Evolutionary conservation across 148 eudicot species (phyloP), one percentile per base, ranked within the genome.

Genomic region (Fagopyrum esculentum): DNA sequence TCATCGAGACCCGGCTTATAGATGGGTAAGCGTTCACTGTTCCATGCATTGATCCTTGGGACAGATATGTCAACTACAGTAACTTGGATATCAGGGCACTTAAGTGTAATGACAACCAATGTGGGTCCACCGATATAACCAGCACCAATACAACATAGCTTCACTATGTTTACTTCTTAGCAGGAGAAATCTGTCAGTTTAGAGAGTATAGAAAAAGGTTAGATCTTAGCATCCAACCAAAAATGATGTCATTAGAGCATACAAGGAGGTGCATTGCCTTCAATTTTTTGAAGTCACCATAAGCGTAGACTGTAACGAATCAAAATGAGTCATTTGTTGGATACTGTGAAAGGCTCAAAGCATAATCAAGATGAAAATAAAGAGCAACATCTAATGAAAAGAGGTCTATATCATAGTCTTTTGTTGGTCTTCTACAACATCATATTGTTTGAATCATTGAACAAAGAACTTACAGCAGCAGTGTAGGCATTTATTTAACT

Each of bases 111-210:
- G 50, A 78, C 81, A 6, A 77, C 81, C 81, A 78, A 74, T 19
- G 81, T 78, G 6, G 81, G 81, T 6, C 81, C 81, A 9, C 81
- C 81, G 55, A 78, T 77, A 66, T 78, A 78, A 12, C 81, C 81
- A 68, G 81, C 81, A 61, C 81, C 81, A 69, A 77, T 68, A 51
- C 69, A 77, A 29, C 78, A 76, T 9, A 76, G 64, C 72, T 76
- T 76, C 78, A 76, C 72, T 73, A 76, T 76, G 44, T 66, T 66
- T 64, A 10, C 70, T 64, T 35, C 16, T 40, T 64, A 35, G 43
- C 70, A 40, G 40, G 9, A 60, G 12, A 51, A 60, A 64, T 9
- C 70, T 64, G 40, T 40, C 70, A 35, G 17, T 30, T 64, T 64
- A 35, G 45, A 64, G 43, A 35, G 15, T 64, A n/a, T 17, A 64